Evolutionary conservation across 305 asterid species (phyloP), one percentile per base, ranked within the genome.

Genomic region (Fraxinus floribunda): DNA sequence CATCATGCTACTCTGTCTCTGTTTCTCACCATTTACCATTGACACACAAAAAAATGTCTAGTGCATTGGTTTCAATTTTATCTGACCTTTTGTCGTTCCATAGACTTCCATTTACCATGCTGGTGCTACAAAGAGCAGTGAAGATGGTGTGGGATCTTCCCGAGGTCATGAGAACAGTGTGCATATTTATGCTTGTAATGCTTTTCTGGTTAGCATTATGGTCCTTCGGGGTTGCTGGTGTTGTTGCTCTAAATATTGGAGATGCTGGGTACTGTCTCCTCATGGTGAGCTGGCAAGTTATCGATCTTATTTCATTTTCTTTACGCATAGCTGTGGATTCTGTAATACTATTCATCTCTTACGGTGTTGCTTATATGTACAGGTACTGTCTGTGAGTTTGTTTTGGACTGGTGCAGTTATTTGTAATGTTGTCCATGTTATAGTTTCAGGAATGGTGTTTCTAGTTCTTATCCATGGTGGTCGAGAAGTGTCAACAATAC

Each of bases 271-370:
- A 97, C 76, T 94, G 98, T 98, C 98, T 94, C 88, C 99, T 96
- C 91, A 86, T 90, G 99, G 99, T 96, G 98, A 94, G 98, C 94
- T 87, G 99, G 98, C 98, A 94, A 94, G 98, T 95, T 95, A 89
- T 91, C 90, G 88, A 86, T 91, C 91, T 89, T 64, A 80, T 80
- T 80, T 77, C 80, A 73, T 85, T 73, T 86, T 82, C 78, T 76
- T 74, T 73, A 71, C 85, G 81, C 22, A 49, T 64, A 75, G 39
- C 49, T 26, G 10, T 81, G 70, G 60, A n/a, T 44, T 77, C 36
- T 75, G 32, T 29, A 24, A 62, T 76, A 68, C 36, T 24, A 29
- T 60, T 80, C 75, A 73, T 76, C 77, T 70, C 38, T 55, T 66
- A 38, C 60, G 80, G 35, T 77, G 82, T 41, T 77, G 9, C 75